These are phyloP conservation scores for Fusarium euwallaceae DNA, from an alignment of 2,329 filamentous ascomycete genomes.

Conservation along the genomic window DNA sequence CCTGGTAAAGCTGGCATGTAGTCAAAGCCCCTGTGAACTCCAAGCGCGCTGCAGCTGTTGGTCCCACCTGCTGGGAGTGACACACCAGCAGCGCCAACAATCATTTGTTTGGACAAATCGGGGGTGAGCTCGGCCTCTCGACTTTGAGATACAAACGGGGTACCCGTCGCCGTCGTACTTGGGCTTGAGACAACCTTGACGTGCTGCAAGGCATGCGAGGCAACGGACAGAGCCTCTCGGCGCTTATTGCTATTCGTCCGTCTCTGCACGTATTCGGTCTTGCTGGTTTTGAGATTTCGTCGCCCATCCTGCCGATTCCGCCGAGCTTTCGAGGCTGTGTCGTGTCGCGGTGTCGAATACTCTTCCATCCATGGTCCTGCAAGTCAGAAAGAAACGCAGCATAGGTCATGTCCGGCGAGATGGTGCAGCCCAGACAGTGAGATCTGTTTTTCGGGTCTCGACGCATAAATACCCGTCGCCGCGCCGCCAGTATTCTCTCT, in stretches of 20 bases:
- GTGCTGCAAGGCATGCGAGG: slow-evolving; percentile 21
- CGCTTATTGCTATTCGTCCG: background rate
- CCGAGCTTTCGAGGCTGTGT: slow-evolving; percentile 1
- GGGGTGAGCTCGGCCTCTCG: background rate
- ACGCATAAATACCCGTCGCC: slow-evolving; percentile 13
- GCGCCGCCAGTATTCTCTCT: background rate
- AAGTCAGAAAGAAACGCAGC: background rate
- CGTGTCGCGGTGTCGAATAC: background rate
- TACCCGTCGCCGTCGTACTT: slow-evolving; percentile 1
- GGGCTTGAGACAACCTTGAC: background rate
- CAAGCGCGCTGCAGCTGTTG: background rate
- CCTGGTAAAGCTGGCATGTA: slow-evolving; percentile 1
- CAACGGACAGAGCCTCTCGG: background rate
- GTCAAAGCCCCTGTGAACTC: slow-evolving; percentile 12
- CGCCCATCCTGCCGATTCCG: background rate
- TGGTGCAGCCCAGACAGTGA: background rate
- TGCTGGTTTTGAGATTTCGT: background rate
- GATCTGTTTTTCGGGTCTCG: background rate
- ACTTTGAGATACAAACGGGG: slow-evolving; percentile 17
- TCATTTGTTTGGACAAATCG: slow-evolving; percentile 8
- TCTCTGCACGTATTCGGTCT: background rate
- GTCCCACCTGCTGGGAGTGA: background rate
- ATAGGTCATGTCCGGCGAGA: background rate
- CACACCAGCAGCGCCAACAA: background rate
- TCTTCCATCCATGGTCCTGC: background rate